These are phyloP conservation scores for Cercospora citrullina DNA, from an alignment of 2,329 filamentous ascomycete species.

Conservation along the genomic window DNA sequence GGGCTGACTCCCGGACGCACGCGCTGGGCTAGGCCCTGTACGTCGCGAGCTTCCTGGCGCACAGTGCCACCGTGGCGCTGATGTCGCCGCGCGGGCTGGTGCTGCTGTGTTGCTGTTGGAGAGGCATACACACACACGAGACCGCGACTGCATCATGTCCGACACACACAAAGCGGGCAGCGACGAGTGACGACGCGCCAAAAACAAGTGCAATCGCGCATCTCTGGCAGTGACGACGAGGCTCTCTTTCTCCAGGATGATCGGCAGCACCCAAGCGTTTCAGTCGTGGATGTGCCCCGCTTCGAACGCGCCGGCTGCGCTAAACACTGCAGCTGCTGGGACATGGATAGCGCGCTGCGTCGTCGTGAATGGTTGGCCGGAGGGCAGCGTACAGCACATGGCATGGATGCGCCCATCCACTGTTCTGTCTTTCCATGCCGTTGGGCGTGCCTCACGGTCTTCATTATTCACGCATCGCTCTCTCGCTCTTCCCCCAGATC, in stretches of 20 bases:
- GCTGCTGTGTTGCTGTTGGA: neutral
- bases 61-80: slow-evolving; percentile 8
- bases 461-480: neutral
- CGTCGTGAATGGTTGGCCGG: neutral
- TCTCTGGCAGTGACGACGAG: neutral
- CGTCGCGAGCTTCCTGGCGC: neutral
- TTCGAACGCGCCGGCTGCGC: neutral
- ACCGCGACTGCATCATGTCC: neutral
- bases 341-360: neutral
- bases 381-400: neutral
- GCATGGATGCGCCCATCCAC: neutral
- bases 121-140: neutral
- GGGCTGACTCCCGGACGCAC: neutral
- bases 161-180: neutral
- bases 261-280: slow-evolving; percentile 3
- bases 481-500: neutral
- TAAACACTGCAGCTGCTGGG: neutral
- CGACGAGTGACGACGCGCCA: neutral
- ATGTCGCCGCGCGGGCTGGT: neutral
- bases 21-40: slow-evolving; percentile 3
- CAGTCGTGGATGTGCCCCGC: neutral
- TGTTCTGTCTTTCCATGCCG: neutral
- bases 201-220: neutral
- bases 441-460: neutral
- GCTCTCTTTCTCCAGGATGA: slow-evolving; percentile 6